Base-by-base conservation (phyloP, 306 rosid genomes). In the Cicer pinnatifidum region DNA sequence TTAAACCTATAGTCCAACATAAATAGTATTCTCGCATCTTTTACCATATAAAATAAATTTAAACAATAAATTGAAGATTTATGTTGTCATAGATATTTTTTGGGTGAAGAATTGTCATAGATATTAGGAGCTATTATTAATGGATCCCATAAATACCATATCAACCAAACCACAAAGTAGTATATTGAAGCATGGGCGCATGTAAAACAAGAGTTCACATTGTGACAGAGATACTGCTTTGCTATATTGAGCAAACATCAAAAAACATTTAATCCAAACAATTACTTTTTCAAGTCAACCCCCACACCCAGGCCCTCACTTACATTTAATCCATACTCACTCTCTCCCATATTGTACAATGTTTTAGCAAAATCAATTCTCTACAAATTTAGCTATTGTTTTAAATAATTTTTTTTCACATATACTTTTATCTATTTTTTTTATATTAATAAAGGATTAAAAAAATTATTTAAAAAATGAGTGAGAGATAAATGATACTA, bases 161-260 rank as follows among this genome's bases (percentile, higher is more conserved):
- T 84, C 81, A 81, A 84, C 87, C 81, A 43, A 77, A 75, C 65
- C 64, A 44, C 52, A 63, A 69, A 63, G 33, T 45, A 54, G 47
- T 8, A 45, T 50, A 54, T 74, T 69, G 72, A 76, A 19, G 73
- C 77, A 78, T 77, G 68, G 20, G 52, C 38, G 23, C 35, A 41
- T 15, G 54, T 78, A 74, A 84, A 84, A 84, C 83, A 84, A 78
- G 76, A 70, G 75, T 74, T 71, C 12, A 10, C 10, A 60, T 40
- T 63, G 78, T 3, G 67, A 73, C 85, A 84, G 83, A 80, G 87
- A 84, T 81, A 69, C 81, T 84, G 83, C 65, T 78, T 81, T 73
- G 76, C 85, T 81, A 69, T 47, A 68, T 81, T 72, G 50, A 80
- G 82, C 33, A 73, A 80, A 80, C 81, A 73, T 80, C 8, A 84